Conservation (phyloP, 2,329 filamentous ascomycete genomes). For the Rutstroemia sp. region DNA sequence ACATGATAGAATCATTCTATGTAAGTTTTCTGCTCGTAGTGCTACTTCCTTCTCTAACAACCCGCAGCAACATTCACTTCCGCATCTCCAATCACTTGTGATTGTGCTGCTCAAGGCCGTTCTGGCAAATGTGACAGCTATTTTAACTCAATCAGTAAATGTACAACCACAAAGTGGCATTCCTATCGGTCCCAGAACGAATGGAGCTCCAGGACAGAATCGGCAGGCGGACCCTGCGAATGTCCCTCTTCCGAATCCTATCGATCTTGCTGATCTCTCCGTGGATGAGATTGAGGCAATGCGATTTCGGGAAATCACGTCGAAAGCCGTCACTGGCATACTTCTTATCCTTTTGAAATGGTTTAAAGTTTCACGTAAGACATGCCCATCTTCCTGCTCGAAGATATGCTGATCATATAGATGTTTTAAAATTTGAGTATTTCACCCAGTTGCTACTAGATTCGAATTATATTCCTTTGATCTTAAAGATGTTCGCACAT, state of each 20-base stretch:
- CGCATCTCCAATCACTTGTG: conserved; percentile 83
- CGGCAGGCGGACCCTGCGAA: conserved; percentile 25
- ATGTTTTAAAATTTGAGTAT: conserved; percentile 93
- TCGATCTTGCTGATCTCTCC: conserved; percentile 37
- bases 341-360: conserved; percentile 87
- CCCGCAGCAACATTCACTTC: conserved; percentile 61
- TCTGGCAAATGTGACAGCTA: conserved; percentile 78
- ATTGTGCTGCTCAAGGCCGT: conserved; percentile 90
- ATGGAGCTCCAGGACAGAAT: conserved; percentile 19
- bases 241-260: conserved; percentile 20
- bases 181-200: conserved; percentile 23
- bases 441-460: conserved; percentile 88
- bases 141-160: conserved; percentile 53
- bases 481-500: conserved; percentile 87
- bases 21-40: conserved; percentile 44
- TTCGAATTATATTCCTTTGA: conserved; percentile 87
- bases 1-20: conserved; percentile 77
- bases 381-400: background rate
- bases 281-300: conserved; percentile 76
- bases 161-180: conserved; percentile 18
- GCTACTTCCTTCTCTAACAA: conserved; percentile 27
- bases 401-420: conserved; percentile 37
- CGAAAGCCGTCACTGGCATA: conserved; percentile 86
- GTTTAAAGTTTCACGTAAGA: conserved; percentile 87
- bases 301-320: conserved; percentile 76